Percentiles rank a stretch among this genome's conserved stretches.
Evolutionary conservation across 164 flowering plant species (phyloP).

Genomic region (Liriodendron chinense): DNA sequence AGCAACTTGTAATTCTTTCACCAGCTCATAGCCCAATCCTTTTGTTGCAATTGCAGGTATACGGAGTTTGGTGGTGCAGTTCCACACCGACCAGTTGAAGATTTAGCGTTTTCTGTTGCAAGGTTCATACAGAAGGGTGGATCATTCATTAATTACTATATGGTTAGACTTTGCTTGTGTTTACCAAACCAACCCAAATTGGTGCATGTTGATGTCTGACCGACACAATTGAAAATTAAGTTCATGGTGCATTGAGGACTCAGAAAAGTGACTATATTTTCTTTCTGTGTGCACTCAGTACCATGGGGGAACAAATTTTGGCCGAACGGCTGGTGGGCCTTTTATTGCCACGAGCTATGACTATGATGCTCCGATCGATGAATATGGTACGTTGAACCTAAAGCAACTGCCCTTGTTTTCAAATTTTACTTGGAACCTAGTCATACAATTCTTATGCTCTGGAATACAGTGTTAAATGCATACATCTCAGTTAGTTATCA

Average conservation of each 20-base stretch:
- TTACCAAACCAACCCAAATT: background rate
- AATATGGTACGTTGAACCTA: constrained; percentile 63
- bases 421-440: background rate
- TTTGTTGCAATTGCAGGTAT: constrained; percentile 46
- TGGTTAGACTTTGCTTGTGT: constrained; percentile 47
- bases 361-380: constrained; percentile 99
- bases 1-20: background rate
- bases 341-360: constrained; percentile 98
- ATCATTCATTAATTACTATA: constrained; percentile 86
- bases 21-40: background rate
- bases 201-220: background rate
- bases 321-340: constrained; percentile 98
- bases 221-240: background rate
- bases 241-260: background rate
- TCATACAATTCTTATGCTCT: background rate
- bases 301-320: constrained; percentile 99
- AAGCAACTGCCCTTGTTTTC: background rate
- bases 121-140: constrained; percentile 95
- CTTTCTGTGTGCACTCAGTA: constrained; percentile 46
- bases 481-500: background rate
- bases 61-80: constrained; percentile 94
- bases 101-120: constrained; percentile 91
- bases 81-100: constrained; percentile 90
- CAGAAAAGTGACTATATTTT: background rate
- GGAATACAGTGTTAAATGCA: background rate